Evolutionary conservation across 1,139 yeast genomes (phyloP), one percentile per base, ranked within the genome.

Genomic region (Taphrina wiesneri): DNA sequence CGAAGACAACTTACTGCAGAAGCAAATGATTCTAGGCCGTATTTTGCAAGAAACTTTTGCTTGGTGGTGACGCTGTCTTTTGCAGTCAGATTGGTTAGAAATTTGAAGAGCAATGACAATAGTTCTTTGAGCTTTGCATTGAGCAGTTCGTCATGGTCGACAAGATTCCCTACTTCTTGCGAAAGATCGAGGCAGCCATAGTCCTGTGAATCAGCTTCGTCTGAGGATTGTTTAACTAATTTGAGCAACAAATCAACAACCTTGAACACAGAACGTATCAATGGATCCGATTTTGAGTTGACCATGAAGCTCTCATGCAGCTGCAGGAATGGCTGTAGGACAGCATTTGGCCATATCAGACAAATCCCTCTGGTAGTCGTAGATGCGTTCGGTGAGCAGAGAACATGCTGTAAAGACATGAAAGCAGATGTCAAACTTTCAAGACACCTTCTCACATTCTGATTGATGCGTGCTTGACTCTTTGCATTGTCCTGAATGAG

Each of bases 271-370:
- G 34, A 6, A 9, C 36, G 34, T 2, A 28, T 28, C 23, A 49
- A 11, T 19, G 54, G 5, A 17, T 26, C 21, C 13, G 19, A 15
- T 5, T 15, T 23, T 6, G 39, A 49, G 13, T 21, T 28, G 17
- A 6, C 26, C 49, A 23, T 36, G 52, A 51, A 60, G 41, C 43
- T 41, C 15, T 36, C 64, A 15, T 60, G 64, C 19, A 49, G 34
- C 17, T 39, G 57, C 19, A 60, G 23, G 15, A 60, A 19, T 13
- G 57, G 28, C 25, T 28, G 36, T 21, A 60, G n/a, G 2, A 51
- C 11, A 23, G 51, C 51, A 26, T 36, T 49, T 7, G 25, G 17
- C 64, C 64, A 60, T 9, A 60, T 25, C n/a, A 32, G 28, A 51
- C n/a, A 36, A n/a, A 51, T 11, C 26, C 64, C 23, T 15, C 36